These are phyloP conservation scores for Erysimum cheiranthoides DNA, from an alignment of 345 rosid species.

Conservation along the genomic window DNA sequence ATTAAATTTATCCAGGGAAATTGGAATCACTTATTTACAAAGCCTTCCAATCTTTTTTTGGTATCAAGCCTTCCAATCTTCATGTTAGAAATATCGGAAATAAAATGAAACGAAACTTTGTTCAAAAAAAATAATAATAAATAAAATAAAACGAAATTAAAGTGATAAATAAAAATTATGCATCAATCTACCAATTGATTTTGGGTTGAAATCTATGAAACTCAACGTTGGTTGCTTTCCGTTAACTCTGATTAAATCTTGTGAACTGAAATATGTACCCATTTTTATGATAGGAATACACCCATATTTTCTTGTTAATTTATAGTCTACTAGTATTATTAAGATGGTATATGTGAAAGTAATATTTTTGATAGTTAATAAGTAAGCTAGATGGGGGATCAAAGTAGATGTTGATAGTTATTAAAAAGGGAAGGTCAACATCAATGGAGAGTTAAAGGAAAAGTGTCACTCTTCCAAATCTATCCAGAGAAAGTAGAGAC, in stretches of 20 bases:
- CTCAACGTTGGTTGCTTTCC: no score
- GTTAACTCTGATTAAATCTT: not conserved
- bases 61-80: no score
- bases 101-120: no score
- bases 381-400: slow-evolving; percentile 16
- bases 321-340: no score
- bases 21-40: not conserved
- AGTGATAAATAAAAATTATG: no score
- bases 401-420: slow-evolving; percentile 40
- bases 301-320: not conserved
- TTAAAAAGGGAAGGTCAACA: slow-evolving; percentile 8
- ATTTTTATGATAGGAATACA: not conserved
- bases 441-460: slow-evolving; percentile 33
- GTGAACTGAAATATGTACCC: not conserved
- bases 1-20: not conserved
- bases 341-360: not conserved
- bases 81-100: no score
- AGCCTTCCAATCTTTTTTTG: not conserved
- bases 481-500: slow-evolving; percentile 45
- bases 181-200: no score
- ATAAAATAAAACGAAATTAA: no score
- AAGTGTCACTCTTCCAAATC: slow-evolving; percentile 27
- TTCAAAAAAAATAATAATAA: no score
- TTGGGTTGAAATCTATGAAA: no score
- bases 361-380: slow-evolving; percentile 16